Conservation (phyloP, 2,329 filamentous ascomycete genomes). For the Penicillium vulpinum region DNA sequence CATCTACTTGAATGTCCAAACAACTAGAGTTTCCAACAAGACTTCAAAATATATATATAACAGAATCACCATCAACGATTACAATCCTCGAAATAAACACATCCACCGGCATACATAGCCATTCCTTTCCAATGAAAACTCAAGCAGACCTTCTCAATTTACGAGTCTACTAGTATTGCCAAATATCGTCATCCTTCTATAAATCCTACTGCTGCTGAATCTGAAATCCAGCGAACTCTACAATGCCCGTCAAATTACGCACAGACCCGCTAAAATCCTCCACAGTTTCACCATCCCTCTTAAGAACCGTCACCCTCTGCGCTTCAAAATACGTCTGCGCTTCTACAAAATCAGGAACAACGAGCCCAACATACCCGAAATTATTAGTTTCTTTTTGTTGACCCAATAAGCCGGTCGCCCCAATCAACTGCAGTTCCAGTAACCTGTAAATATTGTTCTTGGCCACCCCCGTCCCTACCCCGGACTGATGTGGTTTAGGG, state of each 20-base stretch:
- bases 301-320: slow-evolving; percentile 1
- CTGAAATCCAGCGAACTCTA: slow-evolving; percentile 7
- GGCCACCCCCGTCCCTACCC: too few relatives aligned
- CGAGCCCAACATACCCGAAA: too few relatives aligned
- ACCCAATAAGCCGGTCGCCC: too few relatives aligned
- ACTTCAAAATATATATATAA: too few relatives aligned
- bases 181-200: not conserved
- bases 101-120: too few relatives aligned
- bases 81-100: not conserved
- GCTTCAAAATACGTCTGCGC: slow-evolving; percentile 22
- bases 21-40: not conserved
- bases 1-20: too few relatives aligned
- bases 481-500: too few relatives aligned
- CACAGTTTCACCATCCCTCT: slow-evolving; percentile 1
- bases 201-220: slow-evolving; percentile 5
- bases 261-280: slow-evolving; percentile 4
- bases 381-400: too few relatives aligned
- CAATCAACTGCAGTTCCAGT: too few relatives aligned
- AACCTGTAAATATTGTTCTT: too few relatives aligned
- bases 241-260: slow-evolving; percentile 9
- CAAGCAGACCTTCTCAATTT: not conserved
- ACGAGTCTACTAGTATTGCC: not conserved
- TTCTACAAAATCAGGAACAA: slow-evolving; percentile 13
- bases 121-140: not conserved
- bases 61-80: not conserved